phyloP scores from a whole-genome alignment of 2,329 filamentous ascomycete genomes.

The Monascus ruber region DNA sequence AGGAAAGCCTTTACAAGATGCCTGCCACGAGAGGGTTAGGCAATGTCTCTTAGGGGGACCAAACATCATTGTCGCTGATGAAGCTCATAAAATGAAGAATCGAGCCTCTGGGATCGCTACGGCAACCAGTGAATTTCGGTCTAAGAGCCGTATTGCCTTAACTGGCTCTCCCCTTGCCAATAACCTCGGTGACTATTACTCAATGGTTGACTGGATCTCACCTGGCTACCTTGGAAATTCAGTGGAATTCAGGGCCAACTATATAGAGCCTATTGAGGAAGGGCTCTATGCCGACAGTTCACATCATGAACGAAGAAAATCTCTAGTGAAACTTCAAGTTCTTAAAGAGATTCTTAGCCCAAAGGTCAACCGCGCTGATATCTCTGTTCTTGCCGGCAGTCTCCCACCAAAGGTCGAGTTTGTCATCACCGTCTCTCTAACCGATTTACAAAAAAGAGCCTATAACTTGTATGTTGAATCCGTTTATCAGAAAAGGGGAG shows the following conservation, averaged over 20 bases:
- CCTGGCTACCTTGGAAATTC: constrained; percentile 62
- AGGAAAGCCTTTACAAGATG: constrained; percentile 17
- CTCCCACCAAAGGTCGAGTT: constrained; percentile 73
- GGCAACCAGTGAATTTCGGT: constrained; percentile 49
- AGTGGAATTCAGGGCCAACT: constrained; percentile 58
- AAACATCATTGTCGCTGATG: constrained; percentile 69
- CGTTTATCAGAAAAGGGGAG: constrained; percentile 20
- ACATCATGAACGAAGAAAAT: constrained; percentile 42
- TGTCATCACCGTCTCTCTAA: constrained; percentile 62
- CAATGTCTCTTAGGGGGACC: constrained; percentile 48
- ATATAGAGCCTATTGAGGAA: constrained; percentile 58
- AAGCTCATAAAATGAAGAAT: constrained; percentile 74
- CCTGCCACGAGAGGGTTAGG: constrained; percentile 29
- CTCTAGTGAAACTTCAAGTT: constrained; percentile 56
- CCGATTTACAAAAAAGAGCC: constrained; percentile 49
- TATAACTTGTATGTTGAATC: constrained; percentile 47
- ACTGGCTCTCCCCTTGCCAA: constrained; percentile 83
- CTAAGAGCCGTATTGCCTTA: constrained; percentile 64
- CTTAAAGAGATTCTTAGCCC: constrained; percentile 62
- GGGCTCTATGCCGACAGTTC: constrained; percentile 60
- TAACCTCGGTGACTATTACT: constrained; percentile 69
- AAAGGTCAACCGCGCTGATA: constrained; percentile 66
- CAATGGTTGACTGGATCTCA: constrained; percentile 81
- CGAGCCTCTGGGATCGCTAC: constrained; percentile 39
- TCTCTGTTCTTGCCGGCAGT: constrained; percentile 53